Base-by-base conservation (phyloP, 345 rosid genomes). In the Limnanthes douglasii region DNA sequence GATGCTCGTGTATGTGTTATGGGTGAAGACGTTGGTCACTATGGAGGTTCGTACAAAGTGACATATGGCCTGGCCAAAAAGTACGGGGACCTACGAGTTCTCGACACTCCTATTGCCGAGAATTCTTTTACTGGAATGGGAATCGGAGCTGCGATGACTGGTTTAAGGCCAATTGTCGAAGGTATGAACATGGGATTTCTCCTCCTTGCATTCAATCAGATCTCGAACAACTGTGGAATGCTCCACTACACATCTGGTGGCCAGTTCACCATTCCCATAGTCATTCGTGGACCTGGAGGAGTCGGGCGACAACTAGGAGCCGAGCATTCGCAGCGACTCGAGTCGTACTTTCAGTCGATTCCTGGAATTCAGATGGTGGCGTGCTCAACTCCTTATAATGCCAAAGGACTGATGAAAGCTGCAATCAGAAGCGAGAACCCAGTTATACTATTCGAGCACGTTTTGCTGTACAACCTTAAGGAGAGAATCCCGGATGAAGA, bases 301-400 rank as follows among this genome's bases (percentile, higher is more conserved):
- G 97, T 88, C 8, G 97, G 97, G 0, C 68, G 97, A 8, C 93
- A 88, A 51, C 94, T 79, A 10, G 97, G 97, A 0, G 95, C 97
- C 11, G 97, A 88, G 66, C 97, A 88, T 51, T 88, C 95, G 0
- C 97, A 88, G 49, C 81, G 95, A 10, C 78, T 88, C 4, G 97
- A 88, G 46, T 88, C 97, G 18, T 88, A 83, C 69, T 83, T 88
- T 57, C 97, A 88, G 47, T 88, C 97, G 39, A 88, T 88, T 50
- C 95, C 97, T 1, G 97, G 97, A 40, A 88, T 88, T 64, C 97
- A 83, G 45, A 83, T 88, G 97, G 97, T 88, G 15, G 97, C 97
- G 2, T 88, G 97, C 73, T 88, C 97, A 0, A 88, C 95, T 16
- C 84, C 97, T n/a, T 79, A 77, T 19, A 88, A 90, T n/a, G 95